phyloP scores from a whole-genome alignment of 2,329 filamentous ascomycete species.

The Trichoderma oligosporum region DNA sequence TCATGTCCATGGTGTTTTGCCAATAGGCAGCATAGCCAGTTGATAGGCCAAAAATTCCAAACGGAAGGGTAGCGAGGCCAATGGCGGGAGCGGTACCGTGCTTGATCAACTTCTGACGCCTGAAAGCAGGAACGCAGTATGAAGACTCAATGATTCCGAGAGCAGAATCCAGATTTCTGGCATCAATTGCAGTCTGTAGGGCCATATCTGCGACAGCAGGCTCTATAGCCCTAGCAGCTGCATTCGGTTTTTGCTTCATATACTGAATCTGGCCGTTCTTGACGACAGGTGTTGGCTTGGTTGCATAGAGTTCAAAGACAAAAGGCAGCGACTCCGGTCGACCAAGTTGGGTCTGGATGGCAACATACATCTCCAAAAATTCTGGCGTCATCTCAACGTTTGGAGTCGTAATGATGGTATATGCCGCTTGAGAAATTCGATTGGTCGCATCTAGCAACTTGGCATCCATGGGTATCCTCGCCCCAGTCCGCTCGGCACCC shows the following conservation, averaged over 20 bases:
- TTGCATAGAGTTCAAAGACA: slow-evolving; percentile 76
- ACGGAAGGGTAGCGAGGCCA: slow-evolving; percentile 56
- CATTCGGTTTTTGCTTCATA: slow-evolving; percentile 61
- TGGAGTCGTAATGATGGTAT: slow-evolving; percentile 66
- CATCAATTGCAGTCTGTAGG: slow-evolving; percentile 73
- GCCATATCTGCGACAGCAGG: slow-evolving; percentile 67
- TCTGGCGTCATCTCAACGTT: slow-evolving; percentile 75
- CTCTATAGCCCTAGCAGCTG: slow-evolving; percentile 68
- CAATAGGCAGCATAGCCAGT: slow-evolving; percentile 43
- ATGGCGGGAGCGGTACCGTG: slow-evolving; percentile 58
- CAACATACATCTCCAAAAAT: slow-evolving; percentile 70
- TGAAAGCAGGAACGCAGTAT: slow-evolving; percentile 64
- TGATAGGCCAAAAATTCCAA: slow-evolving; percentile 68
- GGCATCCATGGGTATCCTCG: slow-evolving; percentile 31
- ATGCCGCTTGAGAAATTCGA: slow-evolving; percentile 58
- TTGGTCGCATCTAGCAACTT: slow-evolving; percentile 45
- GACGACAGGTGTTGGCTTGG: slow-evolving; percentile 69
- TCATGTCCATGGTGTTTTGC: slow-evolving; percentile 70
- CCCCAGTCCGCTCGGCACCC: slow-evolving; percentile 35
- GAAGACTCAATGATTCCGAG: slow-evolving; percentile 70
- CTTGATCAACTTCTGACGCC: slow-evolving; percentile 63
- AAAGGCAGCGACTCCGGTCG: slow-evolving; percentile 73
- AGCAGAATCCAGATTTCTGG: slow-evolving; percentile 72
- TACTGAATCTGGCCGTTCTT: slow-evolving; percentile 58
- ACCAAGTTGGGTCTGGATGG: slow-evolving; percentile 68